Evolutionary conservation across 2,329 filamentous ascomycete genomes (phyloP), one percentile per base, ranked within the genome.

Genomic region (Keithomyces neogunnii): DNA sequence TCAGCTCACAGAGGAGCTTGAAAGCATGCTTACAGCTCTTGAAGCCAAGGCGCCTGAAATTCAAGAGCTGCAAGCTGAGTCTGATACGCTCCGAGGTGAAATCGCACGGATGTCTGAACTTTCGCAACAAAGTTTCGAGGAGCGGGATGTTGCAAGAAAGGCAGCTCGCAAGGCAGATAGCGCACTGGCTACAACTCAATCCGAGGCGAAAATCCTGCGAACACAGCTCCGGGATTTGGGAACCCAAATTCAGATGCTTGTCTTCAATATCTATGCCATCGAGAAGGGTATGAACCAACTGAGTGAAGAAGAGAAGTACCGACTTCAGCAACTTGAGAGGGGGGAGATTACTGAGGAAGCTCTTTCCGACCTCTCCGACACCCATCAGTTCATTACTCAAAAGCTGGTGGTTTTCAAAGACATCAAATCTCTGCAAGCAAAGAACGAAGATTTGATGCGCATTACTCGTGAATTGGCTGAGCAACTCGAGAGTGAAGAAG

Each of bases 371-470:
- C 77, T 91, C 65, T 91, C 87, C 4, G 86, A 90, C 56, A 95
- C 91, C 1, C 89, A 92, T 60, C 85, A 84, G 51, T 86, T 96
- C 66, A 96, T 99, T 60, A 93, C 87, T 31, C 82, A 93, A 62
- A 86, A 91, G 55, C 75, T 97, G n/a, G 87, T 91, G 7, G 82
- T 90, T 1, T 99, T 95, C 80, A 89, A 88, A 61, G 85, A 90
- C 57, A 82, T 96, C 39, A 76, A 81, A 52, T 88, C 95, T 50
- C 74, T 99, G 8, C 90, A 96, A 63, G 80, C 86, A 53, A 90
- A 95, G 73, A 97, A 99, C 57, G 77, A 86, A 54, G 86, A 93
- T 57, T 77, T 96, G 26, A 75, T 96, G 29, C 84, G 85, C 47
- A 84, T 95, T 59, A 88, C 90, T 4, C 84, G 92, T 39, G 83